phyloP scores from a whole-genome alignment of 1,284 basidiomycete species.

The Trametes hirsuta region DNA sequence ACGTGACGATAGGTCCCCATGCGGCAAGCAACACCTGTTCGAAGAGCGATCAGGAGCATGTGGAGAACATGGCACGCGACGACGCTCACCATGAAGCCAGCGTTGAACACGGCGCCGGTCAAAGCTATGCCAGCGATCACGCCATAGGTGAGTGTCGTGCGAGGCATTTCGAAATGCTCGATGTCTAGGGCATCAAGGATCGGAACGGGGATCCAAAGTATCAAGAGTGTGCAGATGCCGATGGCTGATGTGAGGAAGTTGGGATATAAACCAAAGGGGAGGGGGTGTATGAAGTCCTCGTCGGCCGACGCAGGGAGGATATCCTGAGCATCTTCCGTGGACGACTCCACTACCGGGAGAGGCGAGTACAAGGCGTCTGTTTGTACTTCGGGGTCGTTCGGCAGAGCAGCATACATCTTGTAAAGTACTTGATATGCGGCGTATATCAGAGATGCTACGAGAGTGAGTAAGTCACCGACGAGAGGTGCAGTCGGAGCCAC shows the following conservation, averaged over 20 bases:
- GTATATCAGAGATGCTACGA: constrained; percentile 69
- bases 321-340: constrained; percentile 17
- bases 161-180: constrained; percentile 65
- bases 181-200: constrained; percentile 62
- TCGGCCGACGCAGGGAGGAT: constrained; percentile 17
- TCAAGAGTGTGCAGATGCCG: constrained; percentile 62
- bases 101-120: constrained; percentile 75
- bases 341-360: constrained; percentile 37
- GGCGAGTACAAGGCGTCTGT: constrained; percentile 48
- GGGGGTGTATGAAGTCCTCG: constrained; percentile 48
- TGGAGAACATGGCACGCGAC: neutral
- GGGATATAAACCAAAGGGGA: constrained; percentile 79
- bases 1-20: constrained; percentile 87
- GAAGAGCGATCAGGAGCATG: constrained; percentile 13
- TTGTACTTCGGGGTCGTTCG: constrained; percentile 49
- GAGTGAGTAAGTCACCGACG: constrained; percentile 75
- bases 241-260: constrained; percentile 74
- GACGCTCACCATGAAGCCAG: constrained; percentile 69
- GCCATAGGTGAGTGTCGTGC: constrained; percentile 43
- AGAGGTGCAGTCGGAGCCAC: constrained; percentile 53
- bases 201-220: constrained; percentile 77
- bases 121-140: constrained; percentile 65
- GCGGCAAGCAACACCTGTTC: constrained; percentile 71
- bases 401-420: constrained; percentile 75
- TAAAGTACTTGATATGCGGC: constrained; percentile 82